A percentile compares a stretch with the other conserved stretches of the same genome.
These are phyloP conservation scores for Suillus americanus DNA, from an alignment of 768 basidiomycete species.

Conservation along the genomic window DNA sequence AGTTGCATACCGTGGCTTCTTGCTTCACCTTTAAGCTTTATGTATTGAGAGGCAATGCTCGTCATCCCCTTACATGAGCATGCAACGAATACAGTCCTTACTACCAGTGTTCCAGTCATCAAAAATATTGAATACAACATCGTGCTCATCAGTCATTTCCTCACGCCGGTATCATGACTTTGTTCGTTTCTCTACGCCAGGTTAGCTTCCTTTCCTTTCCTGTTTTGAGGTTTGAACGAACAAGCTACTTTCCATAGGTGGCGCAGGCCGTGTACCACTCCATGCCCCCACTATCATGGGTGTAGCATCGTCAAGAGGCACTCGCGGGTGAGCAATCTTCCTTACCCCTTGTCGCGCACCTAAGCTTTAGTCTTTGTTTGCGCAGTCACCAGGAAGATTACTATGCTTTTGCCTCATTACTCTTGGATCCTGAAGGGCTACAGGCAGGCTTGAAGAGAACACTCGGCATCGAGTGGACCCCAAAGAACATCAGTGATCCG, in stretches of 20 bases:
- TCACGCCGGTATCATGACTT: conserved; percentile 64
- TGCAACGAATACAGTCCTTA: conserved; percentile 29
- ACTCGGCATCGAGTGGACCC: conserved; percentile 73
- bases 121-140: conserved; percentile 17
- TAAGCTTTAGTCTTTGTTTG: conserved; percentile 1
- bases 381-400: conserved; percentile 89
- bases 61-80: conserved; percentile 23
- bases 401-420: conserved; percentile 72
- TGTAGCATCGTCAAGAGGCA: conserved; percentile 71
- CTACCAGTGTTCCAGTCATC: conserved; percentile 20
- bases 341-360: conserved; percentile 1
- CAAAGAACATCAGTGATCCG: conserved; percentile 47
- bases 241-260: conserved; percentile 41
- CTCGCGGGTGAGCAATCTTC: conserved; percentile 52
- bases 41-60: conserved; percentile 31
- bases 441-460: conserved; percentile 58
- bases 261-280: conserved; percentile 66
- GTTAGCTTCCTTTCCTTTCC: conserved; percentile 38
- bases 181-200: conserved; percentile 51
- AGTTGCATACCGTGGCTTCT: background rate
- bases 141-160: conserved; percentile 16
- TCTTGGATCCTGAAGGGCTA: conserved; percentile 75
- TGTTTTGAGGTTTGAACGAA: background rate
- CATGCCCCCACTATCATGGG: conserved; percentile 79
- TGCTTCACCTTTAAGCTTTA: conserved; percentile 9